Evolutionary conservation across 805 yeast genomes (phyloP).

Genomic region (Starmerella bacillaris): DNA sequence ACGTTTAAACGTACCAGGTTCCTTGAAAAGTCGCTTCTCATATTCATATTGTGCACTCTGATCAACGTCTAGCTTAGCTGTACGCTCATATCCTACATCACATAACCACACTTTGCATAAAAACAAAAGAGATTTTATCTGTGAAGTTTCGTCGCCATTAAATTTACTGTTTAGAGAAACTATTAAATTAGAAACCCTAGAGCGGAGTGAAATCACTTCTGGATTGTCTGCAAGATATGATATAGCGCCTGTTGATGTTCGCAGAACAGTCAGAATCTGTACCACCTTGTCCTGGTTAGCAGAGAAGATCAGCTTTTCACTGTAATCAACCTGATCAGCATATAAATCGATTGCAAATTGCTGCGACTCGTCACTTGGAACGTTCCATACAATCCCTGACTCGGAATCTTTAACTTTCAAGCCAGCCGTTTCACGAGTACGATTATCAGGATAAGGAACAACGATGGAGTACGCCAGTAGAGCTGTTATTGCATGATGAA

Average conservation of each 20-base stretch:
- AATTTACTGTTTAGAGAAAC: slow-evolving; percentile 34
- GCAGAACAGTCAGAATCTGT: slow-evolving; percentile 13
- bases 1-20: slow-evolving; percentile 38
- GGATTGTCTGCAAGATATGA: neutral
- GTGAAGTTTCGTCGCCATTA: slow-evolving; percentile 42
- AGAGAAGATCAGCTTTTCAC: slow-evolving; percentile 6
- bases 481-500: slow-evolving; percentile 50
- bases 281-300: slow-evolving; percentile 14
- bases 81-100: slow-evolving; percentile 59
- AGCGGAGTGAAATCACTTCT: slow-evolving; percentile 1
- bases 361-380: slow-evolving; percentile 41
- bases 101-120: slow-evolving; percentile 60
- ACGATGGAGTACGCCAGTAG: slow-evolving; percentile 25
- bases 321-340: slow-evolving; percentile 27
- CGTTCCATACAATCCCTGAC: slow-evolving; percentile 46
- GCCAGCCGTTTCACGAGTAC: slow-evolving; percentile 17
- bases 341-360: slow-evolving; percentile 44
- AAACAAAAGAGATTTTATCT: slow-evolving; percentile 43
- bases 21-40: slow-evolving; percentile 40
- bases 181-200: slow-evolving; percentile 1
- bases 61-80: slow-evolving; percentile 38
- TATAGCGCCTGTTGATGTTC: slow-evolving; percentile 1
- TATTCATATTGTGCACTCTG: slow-evolving; percentile 37
- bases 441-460: slow-evolving; percentile 20
- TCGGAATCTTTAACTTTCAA: slow-evolving; percentile 29